Conservation (phyloP, 768 basidiomycete genomes). For the Amylocystis lapponica region DNA sequence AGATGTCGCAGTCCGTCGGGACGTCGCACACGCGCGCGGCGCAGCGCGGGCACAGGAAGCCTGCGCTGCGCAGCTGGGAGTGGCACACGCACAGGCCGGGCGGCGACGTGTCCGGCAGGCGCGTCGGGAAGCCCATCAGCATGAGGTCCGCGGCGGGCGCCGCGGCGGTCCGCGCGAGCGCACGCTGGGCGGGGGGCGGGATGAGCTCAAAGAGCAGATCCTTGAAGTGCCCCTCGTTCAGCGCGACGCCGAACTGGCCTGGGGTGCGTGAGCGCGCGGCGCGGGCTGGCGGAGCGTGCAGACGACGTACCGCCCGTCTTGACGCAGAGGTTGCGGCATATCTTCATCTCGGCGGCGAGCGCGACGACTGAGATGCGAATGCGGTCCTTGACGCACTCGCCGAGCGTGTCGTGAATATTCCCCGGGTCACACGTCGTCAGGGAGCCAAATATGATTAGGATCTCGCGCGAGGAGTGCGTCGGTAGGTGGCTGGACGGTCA, state of each 20-base stretch:
- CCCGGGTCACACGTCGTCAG: constrained; percentile 96
- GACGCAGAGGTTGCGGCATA: constrained; percentile 87
- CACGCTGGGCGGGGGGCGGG: constrained; percentile 84
- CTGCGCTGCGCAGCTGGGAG: constrained; percentile 84
- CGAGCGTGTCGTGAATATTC: constrained; percentile 92
- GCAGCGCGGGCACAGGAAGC: constrained; percentile 94
- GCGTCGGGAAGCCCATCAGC: constrained; percentile 99
- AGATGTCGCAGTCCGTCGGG: constrained; percentile 96
- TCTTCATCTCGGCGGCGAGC: constrained; percentile 96
- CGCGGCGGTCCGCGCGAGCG: constrained; percentile 41
- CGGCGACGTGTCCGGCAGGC: constrained; percentile 77
- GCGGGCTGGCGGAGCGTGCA: not conserved
- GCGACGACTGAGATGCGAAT: constrained; percentile 92
- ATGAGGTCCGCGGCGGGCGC: constrained; percentile 81
- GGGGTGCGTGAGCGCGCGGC: not conserved
- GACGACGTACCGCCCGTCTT: constrained; percentile 76
- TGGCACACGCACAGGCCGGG: constrained; percentile 92
- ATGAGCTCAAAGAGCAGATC: constrained; percentile 94
- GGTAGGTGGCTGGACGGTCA: constrained; percentile 75
- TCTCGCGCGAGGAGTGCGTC: constrained; percentile 93
- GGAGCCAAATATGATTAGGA: constrained; percentile 90
- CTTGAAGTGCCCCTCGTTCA: constrained; percentile 96
- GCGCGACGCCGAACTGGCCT: constrained; percentile 93
- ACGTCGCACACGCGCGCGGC: constrained; percentile 93
- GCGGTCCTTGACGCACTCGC: constrained; percentile 73